Conservation (phyloP, 805 yeast species). For the Saturnispora halmiae region DNA sequence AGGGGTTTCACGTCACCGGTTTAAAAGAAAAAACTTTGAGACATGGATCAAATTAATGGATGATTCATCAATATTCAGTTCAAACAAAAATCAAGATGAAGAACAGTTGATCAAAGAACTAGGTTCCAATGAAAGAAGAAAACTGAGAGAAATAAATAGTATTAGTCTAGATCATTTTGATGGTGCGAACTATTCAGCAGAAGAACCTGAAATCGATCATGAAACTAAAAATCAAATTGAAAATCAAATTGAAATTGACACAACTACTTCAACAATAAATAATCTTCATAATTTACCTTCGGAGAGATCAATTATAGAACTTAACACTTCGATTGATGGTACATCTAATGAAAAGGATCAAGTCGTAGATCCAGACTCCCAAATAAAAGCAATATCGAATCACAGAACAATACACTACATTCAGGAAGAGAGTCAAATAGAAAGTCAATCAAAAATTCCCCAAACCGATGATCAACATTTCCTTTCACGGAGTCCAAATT, state of each 20-base stretch:
- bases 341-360: too few species aligned
- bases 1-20: constrained; percentile 23
- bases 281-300: background rate
- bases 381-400: background rate
- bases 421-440: background rate
- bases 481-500: background rate
- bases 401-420: background rate
- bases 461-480: background rate
- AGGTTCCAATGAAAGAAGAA: background rate
- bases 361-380: background rate
- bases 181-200: background rate
- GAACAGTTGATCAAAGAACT: constrained; percentile 4
- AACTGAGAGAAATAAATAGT: background rate
- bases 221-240: too few species aligned
- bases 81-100: constrained; percentile 2
- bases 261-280: background rate
- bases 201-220: background rate
- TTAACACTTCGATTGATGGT: background rate
- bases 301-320: background rate
- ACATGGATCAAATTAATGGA: constrained; percentile 10
- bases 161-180: background rate
- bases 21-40: constrained; percentile 24
- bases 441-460: background rate
- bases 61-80: background rate
- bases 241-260: background rate